Evolutionary conservation across 2,329 filamentous ascomycete genomes (phyloP), one percentile per base, ranked within the genome.

Genomic region (Cercospora nicotianae): DNA sequence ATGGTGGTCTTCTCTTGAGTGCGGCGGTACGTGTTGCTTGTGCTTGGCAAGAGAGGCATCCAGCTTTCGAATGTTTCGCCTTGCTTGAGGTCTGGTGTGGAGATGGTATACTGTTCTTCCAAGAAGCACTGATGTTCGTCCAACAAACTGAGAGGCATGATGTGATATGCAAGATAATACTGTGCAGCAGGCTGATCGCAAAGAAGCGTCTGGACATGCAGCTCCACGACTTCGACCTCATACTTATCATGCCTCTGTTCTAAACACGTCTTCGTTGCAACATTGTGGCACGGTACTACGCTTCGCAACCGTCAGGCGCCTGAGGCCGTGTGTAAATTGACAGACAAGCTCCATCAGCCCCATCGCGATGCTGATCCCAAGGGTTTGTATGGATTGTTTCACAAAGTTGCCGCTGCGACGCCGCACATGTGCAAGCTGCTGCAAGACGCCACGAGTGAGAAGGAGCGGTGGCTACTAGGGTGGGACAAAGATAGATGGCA

Each of bases 81-180:
- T 39, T 36, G 31, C 36, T 45, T 55, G 8, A 53, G 31, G 18
- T 63, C 58, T n/a, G 66, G 66, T 18, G 59, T 63, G 2, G 60
- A 64, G 6, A 68, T 36, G 45, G 45, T 62, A 51, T 68, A 68
- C 23, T 65, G 63, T 30, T 68, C 66, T 51, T 68, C 66, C 26
- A 63, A 23, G 63, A 68, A 68, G 66, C 66, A 68, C 60, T 68
- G 66, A 23, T 68, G 66, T 59, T 65, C 66, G 12, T 68, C 66
- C 51, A 68, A 13, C 23, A 53, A 51, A 63, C 63, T 68, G 8
- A 58, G 30, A 60, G 63, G 64, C 62, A 65, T 68, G 48, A 30
- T 51, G 65, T 39, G 13, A 31, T 53, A 58, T 58, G 53, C 7
- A 18, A 30, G 53, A n/a, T n/a, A 7, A 20, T 58, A n/a, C 7